These are phyloP conservation scores for Lichtheimia hyalospora DNA, from an alignment of 371 early-diverging fungal species.

Conservation along the genomic window DNA sequence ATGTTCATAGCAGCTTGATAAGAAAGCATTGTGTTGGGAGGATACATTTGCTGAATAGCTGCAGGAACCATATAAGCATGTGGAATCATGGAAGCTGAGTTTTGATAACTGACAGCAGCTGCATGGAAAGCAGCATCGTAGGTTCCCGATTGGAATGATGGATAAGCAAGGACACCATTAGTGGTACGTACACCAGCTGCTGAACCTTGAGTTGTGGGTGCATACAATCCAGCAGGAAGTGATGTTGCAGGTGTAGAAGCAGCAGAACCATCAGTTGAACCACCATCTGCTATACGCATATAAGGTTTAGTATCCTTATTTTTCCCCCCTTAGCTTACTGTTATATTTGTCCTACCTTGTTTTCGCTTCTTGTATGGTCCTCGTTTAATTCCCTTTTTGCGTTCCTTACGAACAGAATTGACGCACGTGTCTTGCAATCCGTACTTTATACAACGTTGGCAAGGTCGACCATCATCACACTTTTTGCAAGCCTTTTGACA, in stretches of 20 bases:
- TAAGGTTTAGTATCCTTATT: neutral
- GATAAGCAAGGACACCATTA: constrained; percentile 36
- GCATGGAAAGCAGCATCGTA: constrained; percentile 35
- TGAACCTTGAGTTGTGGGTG: constrained; percentile 11
- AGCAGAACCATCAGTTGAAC: constrained; percentile 29
- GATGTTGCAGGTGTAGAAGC: constrained; percentile 28
- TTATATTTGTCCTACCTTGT: constrained; percentile 7
- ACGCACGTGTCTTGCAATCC: constrained; percentile 72
- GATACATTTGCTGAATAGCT: constrained; percentile 29
- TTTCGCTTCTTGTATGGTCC: constrained; percentile 75
- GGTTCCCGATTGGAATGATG: constrained; percentile 26
- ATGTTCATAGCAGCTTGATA: constrained; percentile 44
- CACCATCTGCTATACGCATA: constrained; percentile 12
- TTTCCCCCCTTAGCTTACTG: neutral
- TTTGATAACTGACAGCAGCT: constrained; percentile 21
- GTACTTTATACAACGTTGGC: constrained; percentile 80
- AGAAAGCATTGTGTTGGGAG: constrained; percentile 29
- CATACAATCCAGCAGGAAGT: constrained; percentile 26
- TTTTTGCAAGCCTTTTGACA: constrained; percentile 94
- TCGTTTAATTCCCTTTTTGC: constrained; percentile 83
- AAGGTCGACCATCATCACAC: constrained; percentile 88
- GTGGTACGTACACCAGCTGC: constrained; percentile 23
- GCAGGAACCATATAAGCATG: constrained; percentile 42
- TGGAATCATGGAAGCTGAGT: constrained; percentile 19
- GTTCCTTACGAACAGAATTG: constrained; percentile 80